These are phyloP conservation scores for Leptographium wingfieldii DNA, from an alignment of 2,329 filamentous ascomycete genomes.

Conservation along the genomic window DNA sequence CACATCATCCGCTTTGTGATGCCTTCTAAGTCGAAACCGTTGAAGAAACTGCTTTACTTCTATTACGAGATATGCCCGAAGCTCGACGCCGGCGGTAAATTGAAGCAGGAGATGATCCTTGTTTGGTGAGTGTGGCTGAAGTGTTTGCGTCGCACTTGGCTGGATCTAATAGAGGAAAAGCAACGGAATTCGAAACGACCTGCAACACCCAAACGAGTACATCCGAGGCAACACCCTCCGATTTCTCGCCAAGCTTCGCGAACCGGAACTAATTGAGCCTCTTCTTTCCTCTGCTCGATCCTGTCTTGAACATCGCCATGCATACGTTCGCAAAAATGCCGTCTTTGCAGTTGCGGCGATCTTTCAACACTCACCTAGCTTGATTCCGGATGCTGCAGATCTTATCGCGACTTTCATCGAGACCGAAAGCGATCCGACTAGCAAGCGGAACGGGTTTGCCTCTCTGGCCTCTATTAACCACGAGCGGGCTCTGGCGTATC, in stretches of 20 bases:
- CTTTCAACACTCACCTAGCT: conserved; percentile 73
- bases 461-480: conserved; percentile 85
- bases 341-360: conserved; percentile 92
- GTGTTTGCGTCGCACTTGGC: neutral
- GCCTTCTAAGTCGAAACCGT: conserved; percentile 89
- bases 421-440: conserved; percentile 82
- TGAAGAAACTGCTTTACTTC: conserved; percentile 98
- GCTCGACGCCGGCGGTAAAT: conserved; percentile 78
- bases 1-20: conserved; percentile 99
- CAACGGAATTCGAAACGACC: conserved; percentile 94
- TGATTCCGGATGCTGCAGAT: conserved; percentile 93
- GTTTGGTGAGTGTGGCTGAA: conserved; percentile 61
- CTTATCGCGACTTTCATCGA: conserved; percentile 83
- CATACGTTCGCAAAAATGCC: conserved; percentile 96
- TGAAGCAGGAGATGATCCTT: conserved; percentile 99
- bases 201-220: conserved; percentile 97
- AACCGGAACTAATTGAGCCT: conserved; percentile 91
- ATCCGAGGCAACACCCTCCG: conserved; percentile 95
- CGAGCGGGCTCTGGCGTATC: conserved; percentile 77
- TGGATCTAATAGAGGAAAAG: conserved; percentile 33
- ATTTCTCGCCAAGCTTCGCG: conserved; percentile 91
- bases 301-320: conserved; percentile 91
- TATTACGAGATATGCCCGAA: conserved; percentile 99
- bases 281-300: conserved; percentile 82
- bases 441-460: conserved; percentile 95